These are phyloP conservation scores for Seiridium cupressi DNA, from an alignment of 2,329 filamentous ascomycete species.

Conservation along the genomic window DNA sequence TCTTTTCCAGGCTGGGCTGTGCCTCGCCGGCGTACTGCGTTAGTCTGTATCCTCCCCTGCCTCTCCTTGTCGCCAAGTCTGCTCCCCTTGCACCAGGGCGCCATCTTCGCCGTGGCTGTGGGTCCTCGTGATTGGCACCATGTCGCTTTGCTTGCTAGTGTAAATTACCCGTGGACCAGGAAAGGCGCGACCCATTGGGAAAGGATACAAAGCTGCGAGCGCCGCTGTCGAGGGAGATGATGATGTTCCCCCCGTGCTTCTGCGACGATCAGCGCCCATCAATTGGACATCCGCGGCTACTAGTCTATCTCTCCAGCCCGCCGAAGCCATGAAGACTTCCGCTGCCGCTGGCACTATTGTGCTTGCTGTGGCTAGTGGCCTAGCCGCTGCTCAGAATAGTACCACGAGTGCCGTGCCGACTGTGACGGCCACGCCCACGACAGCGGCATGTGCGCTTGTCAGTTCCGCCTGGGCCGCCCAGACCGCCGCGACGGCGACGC, in stretches of 20 bases:
- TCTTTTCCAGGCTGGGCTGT: neutral
- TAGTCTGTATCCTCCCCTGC: neutral
- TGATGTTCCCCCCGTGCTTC: neutral
- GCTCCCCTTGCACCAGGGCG: no score
- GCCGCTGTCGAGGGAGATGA: neutral
- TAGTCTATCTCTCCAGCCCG: neutral
- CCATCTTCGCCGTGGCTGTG: neutral
- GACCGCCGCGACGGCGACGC: constrained; percentile 24
- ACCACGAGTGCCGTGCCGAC: constrained; percentile 10
- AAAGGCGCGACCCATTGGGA: neutral
- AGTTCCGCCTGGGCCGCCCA: constrained; percentile 27
- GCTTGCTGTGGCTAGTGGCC: neutral
- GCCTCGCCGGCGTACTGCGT: neutral
- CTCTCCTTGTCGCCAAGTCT: neutral
- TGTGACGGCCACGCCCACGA: constrained; percentile 17
- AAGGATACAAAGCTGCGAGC: neutral
- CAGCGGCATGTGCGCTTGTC: constrained; percentile 26
- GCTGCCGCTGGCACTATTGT: constrained; percentile 9
- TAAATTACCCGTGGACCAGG: neutral
- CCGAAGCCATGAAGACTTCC: constrained; percentile 17
- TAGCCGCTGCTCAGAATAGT: constrained; percentile 11
- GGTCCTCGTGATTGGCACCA: neutral
- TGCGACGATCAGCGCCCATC: neutral
- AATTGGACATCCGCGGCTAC: neutral
- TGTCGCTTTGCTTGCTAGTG: neutral